These are phyloP conservation scores for Gamsiella multidivaricata DNA, from an alignment of 192 early-diverging fungal genomes.

Conservation along the genomic window DNA sequence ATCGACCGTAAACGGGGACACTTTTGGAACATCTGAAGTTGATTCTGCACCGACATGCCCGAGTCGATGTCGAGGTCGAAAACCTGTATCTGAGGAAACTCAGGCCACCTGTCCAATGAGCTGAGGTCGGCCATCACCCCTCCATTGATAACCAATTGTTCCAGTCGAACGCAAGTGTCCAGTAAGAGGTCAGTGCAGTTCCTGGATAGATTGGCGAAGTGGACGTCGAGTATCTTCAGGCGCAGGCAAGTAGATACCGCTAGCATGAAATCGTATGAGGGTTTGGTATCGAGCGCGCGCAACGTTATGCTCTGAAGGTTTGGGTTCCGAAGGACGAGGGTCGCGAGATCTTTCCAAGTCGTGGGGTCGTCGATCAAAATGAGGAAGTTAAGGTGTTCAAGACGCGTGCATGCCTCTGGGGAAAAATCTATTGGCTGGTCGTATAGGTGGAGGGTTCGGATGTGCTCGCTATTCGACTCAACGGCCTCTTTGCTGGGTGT, in stretches of 20 bases:
- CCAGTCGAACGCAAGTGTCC: not conserved
- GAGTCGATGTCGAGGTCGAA: conserved; percentile 1
- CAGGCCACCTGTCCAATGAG: not conserved
- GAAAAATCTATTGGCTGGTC: not conserved
- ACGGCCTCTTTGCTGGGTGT: not conserved
- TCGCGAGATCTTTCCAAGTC: not conserved
- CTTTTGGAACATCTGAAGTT: conserved; percentile 6
- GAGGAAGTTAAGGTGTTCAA: not conserved
- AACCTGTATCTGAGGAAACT: not conserved
- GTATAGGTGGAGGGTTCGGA: conserved; percentile 1
- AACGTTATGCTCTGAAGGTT: not conserved
- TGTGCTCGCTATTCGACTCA: not conserved
- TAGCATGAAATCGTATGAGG: not conserved
- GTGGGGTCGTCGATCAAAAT: not conserved
- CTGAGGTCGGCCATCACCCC: not conserved
- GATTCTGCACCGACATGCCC: not conserved
- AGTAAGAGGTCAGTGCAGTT: not conserved
- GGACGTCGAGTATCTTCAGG: not conserved
- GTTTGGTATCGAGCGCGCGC: not conserved
- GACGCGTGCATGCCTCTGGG: not conserved
- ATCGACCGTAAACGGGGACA: conserved; percentile 1
- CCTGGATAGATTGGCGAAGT: not conserved
- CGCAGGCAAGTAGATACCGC: not conserved
- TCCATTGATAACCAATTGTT: not conserved
- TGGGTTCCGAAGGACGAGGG: not conserved